phyloP scores from a whole-genome alignment of 352 stramenopile genomes.

The Globisporangium viniferum region DNA sequence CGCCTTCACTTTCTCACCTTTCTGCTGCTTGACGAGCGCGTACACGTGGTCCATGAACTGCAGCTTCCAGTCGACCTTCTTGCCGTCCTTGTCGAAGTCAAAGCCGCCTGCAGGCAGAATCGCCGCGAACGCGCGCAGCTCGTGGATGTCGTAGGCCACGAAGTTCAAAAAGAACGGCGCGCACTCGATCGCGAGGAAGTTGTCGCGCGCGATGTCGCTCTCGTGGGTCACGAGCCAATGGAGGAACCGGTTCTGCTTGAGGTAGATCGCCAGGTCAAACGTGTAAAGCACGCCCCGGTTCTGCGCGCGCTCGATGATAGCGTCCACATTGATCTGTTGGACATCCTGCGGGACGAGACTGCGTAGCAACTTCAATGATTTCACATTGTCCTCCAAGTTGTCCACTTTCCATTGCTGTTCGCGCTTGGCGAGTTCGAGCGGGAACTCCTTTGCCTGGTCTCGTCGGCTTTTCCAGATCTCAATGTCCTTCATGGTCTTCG shows the following conservation, averaged over 20 bases:
- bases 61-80: conserved; percentile 56
- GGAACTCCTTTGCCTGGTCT: conserved; percentile 58
- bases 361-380: conserved; percentile 40
- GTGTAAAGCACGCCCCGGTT: conserved; percentile 47
- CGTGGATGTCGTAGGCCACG: conserved; percentile 54
- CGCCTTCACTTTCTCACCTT: conserved; percentile 54
- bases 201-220: conserved; percentile 60
- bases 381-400: conserved; percentile 36
- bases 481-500: conserved; percentile 48
- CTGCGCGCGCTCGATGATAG: conserved; percentile 40
- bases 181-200: conserved; percentile 66
- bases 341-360: conserved; percentile 54
- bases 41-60: conserved; percentile 69
- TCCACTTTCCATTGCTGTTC: conserved; percentile 44
- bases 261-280: conserved; percentile 67
- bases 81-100: conserved; percentile 72
- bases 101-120: conserved; percentile 53
- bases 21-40: conserved; percentile 48
- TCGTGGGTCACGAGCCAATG: conserved; percentile 79
- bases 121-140: conserved; percentile 49
- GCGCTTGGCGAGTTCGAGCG: conserved; percentile 43
- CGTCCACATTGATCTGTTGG: conserved; percentile 51
- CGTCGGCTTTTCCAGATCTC: conserved; percentile 65
- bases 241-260: conserved; percentile 77
- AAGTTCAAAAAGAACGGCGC: conserved; percentile 70